A percentile compares a stretch with the other conserved stretches of the same genome.
These are phyloP conservation scores for apple (Malus domestica) DNA, from an alignment of 306 rosid species.

Conservation along the genomic window DNA sequence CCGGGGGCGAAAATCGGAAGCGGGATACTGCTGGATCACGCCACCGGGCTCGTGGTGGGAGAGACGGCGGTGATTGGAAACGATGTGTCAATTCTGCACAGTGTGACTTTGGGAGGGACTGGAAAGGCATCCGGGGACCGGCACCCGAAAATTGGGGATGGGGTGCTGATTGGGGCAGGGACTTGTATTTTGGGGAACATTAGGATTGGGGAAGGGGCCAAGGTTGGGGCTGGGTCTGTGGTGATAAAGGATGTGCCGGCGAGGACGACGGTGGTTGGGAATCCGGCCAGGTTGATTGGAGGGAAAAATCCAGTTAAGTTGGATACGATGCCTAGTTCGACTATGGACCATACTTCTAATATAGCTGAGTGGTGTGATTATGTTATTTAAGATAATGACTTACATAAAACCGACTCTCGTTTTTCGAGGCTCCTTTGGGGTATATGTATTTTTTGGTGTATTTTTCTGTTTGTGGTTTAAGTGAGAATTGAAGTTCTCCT, in stretches of 20 bases:
- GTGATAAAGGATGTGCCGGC: conserved; percentile 87
- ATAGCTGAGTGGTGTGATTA: conserved; percentile 69
- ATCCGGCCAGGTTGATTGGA: conserved; percentile 77
- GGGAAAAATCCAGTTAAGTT: conserved; percentile 71
- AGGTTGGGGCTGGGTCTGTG: conserved; percentile 87
- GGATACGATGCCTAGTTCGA: conserved; percentile 69
- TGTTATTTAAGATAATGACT: conserved; percentile 31
- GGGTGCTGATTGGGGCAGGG: conserved; percentile 89
- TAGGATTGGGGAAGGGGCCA: conserved; percentile 71
- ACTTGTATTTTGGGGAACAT: conserved; percentile 82
- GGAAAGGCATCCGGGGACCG: conserved; percentile 74
- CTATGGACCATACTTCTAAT: conserved; percentile 81
- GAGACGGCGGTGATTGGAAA: conserved; percentile 91
- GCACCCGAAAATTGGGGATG: conserved; percentile 90
- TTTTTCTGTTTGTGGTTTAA: conserved; percentile 29
- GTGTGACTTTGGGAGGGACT: conserved; percentile 92
- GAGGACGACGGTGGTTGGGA: conserved; percentile 83
- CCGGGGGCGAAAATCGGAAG: conserved; percentile 78
- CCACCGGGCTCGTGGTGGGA: conserved; percentile 85
- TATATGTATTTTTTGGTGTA: neutral
- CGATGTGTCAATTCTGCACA: conserved; percentile 78
- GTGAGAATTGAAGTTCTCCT: conserved; percentile 49
- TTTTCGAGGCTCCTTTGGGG: too few relatives aligned
- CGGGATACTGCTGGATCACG: conserved; percentile 78
- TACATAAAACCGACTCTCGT: neutral